Percentiles rank a stretch among this genome's conserved stretches.
These are phyloP conservation scores for Paxillus ammoniavirescens DNA, from an alignment of 768 basidiomycete genomes.

Conservation along the genomic window DNA sequence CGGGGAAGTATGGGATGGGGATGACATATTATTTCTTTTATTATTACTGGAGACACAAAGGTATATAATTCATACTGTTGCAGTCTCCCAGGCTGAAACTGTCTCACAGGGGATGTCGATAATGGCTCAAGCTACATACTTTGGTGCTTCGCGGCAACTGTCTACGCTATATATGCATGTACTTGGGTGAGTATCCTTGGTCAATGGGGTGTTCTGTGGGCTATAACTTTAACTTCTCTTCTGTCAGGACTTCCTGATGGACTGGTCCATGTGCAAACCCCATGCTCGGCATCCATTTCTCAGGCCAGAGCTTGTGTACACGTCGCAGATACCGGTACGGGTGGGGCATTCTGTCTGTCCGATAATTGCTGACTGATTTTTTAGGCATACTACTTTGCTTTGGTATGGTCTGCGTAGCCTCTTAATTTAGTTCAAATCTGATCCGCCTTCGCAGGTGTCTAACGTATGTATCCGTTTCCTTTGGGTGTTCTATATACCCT, in stretches of 20 bases:
- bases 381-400: constrained; percentile 76
- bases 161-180: constrained; percentile 68
- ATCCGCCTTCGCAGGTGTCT: constrained; percentile 45
- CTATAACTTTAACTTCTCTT: background rate
- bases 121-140: constrained; percentile 55
- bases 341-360: background rate
- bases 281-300: constrained; percentile 59
- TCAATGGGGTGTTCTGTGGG: background rate
- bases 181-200: constrained; percentile 63
- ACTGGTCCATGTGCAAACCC: constrained; percentile 81
- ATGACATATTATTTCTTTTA: constrained; percentile 68
- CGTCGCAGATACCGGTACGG: constrained; percentile 55
- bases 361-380: background rate
- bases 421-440: background rate
- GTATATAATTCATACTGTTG: constrained; percentile 27
- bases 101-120: constrained; percentile 27
- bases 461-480: constrained; percentile 77
- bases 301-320: constrained; percentile 74
- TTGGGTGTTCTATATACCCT: constrained; percentile 80
- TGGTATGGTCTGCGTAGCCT: constrained; percentile 43
- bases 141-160: constrained; percentile 63
- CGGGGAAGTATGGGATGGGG: constrained; percentile 76
- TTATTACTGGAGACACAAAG: constrained; percentile 73
- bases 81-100: background rate
- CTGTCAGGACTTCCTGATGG: constrained; percentile 77